Evolutionary conservation across 345 rosid species (phyloP).

Genomic region (Fremontodendron californicum): DNA sequence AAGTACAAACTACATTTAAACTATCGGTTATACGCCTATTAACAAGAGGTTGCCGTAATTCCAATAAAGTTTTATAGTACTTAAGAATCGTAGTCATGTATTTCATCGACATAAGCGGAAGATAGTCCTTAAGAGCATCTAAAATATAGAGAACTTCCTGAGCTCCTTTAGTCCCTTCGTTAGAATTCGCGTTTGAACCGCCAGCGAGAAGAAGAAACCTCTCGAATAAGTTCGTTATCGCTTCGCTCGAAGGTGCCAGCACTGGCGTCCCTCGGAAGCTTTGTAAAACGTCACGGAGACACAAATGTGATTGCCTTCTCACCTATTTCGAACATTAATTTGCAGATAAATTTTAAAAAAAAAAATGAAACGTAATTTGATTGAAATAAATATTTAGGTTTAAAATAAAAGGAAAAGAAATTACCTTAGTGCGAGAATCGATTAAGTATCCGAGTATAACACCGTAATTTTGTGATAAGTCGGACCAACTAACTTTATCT

Average conservation of each 20-base stretch:
- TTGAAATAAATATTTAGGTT: not conserved
- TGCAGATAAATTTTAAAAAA: not conserved
- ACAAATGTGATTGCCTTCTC: slow-evolving; percentile 61
- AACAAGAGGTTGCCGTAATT: slow-evolving; percentile 56
- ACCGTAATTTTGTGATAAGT: slow-evolving; percentile 42
- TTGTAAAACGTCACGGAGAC: slow-evolving; percentile 55
- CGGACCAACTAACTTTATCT: slow-evolving; percentile 44
- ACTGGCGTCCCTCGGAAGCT: slow-evolving; percentile 49
- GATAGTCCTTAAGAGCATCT: slow-evolving; percentile 69
- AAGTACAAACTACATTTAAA: slow-evolving; percentile 55
- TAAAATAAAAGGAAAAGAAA: not conserved
- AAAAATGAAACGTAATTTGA: not conserved
- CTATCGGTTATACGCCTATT: slow-evolving; percentile 70
- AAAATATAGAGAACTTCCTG: slow-evolving; percentile 67
- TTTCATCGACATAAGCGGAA: slow-evolving; percentile 65
- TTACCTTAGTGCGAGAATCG: slow-evolving; percentile 66
- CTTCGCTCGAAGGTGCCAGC: slow-evolving; percentile 68
- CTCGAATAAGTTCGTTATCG: slow-evolving; percentile 52
- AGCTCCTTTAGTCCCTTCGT: slow-evolving; percentile 68
- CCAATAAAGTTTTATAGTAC: slow-evolving; percentile 61
- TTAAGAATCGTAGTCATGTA: slow-evolving; percentile 46
- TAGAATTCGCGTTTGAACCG: slow-evolving; percentile 45
- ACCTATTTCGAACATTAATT: slow-evolving; percentile 37
- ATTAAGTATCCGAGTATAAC: slow-evolving; percentile 38
- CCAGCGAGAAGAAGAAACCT: slow-evolving; percentile 65